A percentile compares a stretch with the other conserved stretches of the same genome.
Evolutionary conservation across 129 eudicot genomes (phyloP).

Genomic region (Artemisia argyi): DNA sequence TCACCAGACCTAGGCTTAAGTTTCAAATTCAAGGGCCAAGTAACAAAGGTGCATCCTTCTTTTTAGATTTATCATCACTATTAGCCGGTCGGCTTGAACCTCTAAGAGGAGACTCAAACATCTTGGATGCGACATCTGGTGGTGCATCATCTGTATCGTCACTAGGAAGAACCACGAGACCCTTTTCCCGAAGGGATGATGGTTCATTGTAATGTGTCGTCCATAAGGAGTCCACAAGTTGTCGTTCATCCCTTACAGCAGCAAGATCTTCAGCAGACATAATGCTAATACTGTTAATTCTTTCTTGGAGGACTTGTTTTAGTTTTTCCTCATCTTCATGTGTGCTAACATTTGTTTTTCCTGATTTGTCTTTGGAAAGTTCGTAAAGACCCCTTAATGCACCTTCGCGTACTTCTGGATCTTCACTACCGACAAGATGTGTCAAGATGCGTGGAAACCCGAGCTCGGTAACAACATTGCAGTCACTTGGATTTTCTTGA

Average conservation of each 20-base stretch:
- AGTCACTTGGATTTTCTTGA: constrained; percentile 63
- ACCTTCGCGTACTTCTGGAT: constrained; percentile 74
- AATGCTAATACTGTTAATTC: constrained; percentile 59
- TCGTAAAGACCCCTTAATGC: constrained; percentile 73
- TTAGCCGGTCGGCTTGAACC: constrained; percentile 33
- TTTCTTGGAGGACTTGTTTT: constrained; percentile 65
- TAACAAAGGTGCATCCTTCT: constrained; percentile 69
- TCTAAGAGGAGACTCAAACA: constrained; percentile 78
- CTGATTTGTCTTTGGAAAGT: constrained; percentile 47
- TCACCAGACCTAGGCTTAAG: neutral
- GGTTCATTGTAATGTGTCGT: constrained; percentile 60
- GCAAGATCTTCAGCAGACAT: constrained; percentile 85
- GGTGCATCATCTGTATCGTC: constrained; percentile 55
- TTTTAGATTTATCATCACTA: constrained; percentile 35
- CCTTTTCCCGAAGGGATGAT: constrained; percentile 74
- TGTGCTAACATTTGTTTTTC: constrained; percentile 9
- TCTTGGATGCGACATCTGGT: constrained; percentile 84
- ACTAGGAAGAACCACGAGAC: constrained; percentile 79
- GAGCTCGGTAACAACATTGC: constrained; percentile 53
- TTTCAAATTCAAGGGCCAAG: constrained; percentile 47
- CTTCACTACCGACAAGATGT: constrained; percentile 81
- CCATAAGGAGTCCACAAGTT: constrained; percentile 82
- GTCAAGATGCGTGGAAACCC: constrained; percentile 76
- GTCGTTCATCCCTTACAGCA: constrained; percentile 77
- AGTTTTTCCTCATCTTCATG: constrained; percentile 62